phyloP scores from a whole-genome alignment of 2,329 filamentous ascomycete species.

The Stemphylium beticola region DNA sequence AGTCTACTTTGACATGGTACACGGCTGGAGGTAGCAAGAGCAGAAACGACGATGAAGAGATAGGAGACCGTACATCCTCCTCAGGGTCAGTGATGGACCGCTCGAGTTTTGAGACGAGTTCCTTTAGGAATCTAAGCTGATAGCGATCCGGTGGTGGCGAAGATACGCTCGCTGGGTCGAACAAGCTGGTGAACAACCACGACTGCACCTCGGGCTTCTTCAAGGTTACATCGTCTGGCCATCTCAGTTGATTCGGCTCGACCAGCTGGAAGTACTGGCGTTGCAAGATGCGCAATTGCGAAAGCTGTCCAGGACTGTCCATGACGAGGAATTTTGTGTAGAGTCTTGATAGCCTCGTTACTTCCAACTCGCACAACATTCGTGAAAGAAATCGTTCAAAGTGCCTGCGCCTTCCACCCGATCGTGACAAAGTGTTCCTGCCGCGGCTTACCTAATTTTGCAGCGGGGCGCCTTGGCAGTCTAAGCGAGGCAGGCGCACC shows the following conservation, averaged over 20 bases:
- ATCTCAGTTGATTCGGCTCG: conserved; percentile 65
- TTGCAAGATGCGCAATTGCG: conserved; percentile 57
- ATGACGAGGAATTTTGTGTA: conserved; percentile 11
- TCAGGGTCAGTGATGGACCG: conserved; percentile 79
- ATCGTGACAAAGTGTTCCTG: conserved; percentile 4
- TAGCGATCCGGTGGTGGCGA: conserved; percentile 72
- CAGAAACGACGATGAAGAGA: conserved; percentile 25
- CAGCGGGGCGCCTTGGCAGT: conserved; percentile 20
- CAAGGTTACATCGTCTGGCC: conserved; percentile 66
- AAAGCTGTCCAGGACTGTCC: conserved; percentile 11
- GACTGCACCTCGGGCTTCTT: conserved; percentile 68
- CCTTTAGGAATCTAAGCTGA: conserved; percentile 74
- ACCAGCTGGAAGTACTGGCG: conserved; percentile 82
- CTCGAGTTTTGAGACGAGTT: conserved; percentile 73
- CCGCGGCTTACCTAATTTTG: conserved; percentile 30
- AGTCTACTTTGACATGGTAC: background rate
- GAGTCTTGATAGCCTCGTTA: background rate
- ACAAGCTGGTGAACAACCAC: conserved; percentile 69
- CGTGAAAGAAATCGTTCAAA: background rate
- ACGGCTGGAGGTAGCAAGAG: background rate
- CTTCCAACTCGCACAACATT: background rate
- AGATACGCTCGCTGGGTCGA: conserved; percentile 62
- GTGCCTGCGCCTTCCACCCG: background rate
- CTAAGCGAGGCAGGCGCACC: conserved; percentile 18
- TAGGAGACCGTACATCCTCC: conserved; percentile 73